These are phyloP conservation scores for Nicotiana noctiflora DNA, from an alignment of 257 asterid species.

Conservation along the genomic window DNA sequence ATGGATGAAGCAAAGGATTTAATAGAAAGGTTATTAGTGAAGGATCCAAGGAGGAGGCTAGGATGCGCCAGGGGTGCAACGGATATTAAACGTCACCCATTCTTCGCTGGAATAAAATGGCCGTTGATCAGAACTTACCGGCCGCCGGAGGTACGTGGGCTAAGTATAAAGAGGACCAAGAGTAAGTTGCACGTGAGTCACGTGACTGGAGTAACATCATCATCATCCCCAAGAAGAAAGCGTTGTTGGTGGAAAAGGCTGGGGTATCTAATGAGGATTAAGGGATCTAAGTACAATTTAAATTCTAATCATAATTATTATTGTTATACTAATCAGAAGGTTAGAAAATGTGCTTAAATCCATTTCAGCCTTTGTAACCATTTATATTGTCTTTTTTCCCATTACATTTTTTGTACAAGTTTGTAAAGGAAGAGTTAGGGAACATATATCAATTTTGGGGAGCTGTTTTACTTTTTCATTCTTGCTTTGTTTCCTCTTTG, in stretches of 20 bases:
- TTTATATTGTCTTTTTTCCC: not conserved
- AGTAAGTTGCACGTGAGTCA: conserved; percentile 39
- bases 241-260: conserved; percentile 69
- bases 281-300: conserved; percentile 42
- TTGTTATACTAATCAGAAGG: conserved; percentile 31
- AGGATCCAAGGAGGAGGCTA: conserved; percentile 67
- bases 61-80: conserved; percentile 89
- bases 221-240: conserved; percentile 45
- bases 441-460: conserved; percentile 1
- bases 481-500: not conserved
- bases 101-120: conserved; percentile 83
- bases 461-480: not conserved
- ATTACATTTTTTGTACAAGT: not conserved
- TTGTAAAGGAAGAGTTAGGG: conserved; percentile 13
- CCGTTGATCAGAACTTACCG: conserved; percentile 71
- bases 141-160: conserved; percentile 81
- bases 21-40: conserved; percentile 64
- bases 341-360: conserved; percentile 28
- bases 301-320: conserved; percentile 63
- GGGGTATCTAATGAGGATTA: conserved; percentile 41
- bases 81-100: conserved; percentile 87
- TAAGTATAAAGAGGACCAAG: conserved; percentile 51
- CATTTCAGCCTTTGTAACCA: not conserved
- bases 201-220: conserved; percentile 22
- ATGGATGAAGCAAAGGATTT: conserved; percentile 54